Conservation (phyloP, 805 yeast species). For the Cyberlindnera euphorbiiphila region DNA sequence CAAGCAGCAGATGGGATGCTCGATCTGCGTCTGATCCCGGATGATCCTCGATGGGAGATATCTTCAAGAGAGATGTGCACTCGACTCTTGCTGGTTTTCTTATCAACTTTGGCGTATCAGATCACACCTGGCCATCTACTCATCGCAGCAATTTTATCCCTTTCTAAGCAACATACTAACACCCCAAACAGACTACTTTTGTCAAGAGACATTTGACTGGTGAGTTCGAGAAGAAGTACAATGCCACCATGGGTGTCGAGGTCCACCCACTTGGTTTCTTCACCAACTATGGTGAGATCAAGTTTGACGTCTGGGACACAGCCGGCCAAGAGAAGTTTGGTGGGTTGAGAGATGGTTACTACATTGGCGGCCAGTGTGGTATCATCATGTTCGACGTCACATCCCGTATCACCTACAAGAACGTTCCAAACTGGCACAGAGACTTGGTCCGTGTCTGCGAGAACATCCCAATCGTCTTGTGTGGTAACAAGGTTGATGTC, state of each 20-base stretch:
- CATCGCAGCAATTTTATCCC: no score
- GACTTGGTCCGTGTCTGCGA: conserved; percentile 99
- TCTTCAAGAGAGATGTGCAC: no score
- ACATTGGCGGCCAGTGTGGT: conserved; percentile 99
- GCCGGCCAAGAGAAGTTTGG: conserved; percentile 99
- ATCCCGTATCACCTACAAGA: conserved; percentile 98
- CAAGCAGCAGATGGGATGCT: no score
- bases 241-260: conserved; percentile 99
- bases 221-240: conserved; percentile 98
- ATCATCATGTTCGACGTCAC: conserved; percentile 99
- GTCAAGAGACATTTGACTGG: conserved; percentile 99
- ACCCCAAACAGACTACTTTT: conserved; percentile 70
- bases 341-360: conserved; percentile 99
- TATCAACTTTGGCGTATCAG: no score
- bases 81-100: no score
- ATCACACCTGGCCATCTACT: no score
- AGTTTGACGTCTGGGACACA: conserved; percentile 99
- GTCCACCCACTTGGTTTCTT: conserved; percentile 97
- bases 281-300: conserved; percentile 98
- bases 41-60: no score
- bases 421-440: conserved; percentile 99
- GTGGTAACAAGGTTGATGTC: conserved; percentile 99
- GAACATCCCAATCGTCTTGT: conserved; percentile 96
- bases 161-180: no score
- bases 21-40: no score